Conservation (phyloP, 352 stramenopile genomes). For the Phytophthora hibernalis region DNA sequence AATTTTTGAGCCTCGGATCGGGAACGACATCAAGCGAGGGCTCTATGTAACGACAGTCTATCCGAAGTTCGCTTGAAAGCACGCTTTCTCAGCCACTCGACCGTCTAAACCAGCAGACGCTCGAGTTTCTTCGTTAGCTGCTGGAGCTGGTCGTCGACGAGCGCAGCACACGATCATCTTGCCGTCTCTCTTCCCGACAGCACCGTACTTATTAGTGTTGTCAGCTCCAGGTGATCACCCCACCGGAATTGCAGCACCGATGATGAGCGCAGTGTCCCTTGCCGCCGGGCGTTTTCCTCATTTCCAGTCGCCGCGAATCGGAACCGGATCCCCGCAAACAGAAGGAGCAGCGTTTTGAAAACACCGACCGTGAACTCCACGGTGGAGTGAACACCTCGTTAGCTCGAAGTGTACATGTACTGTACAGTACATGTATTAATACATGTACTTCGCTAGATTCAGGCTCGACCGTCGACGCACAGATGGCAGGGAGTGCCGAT, state of each 20-base stretch:
- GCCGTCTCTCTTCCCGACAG: slow-evolving; percentile 32
- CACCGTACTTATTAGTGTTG: slow-evolving; percentile 15
- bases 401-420: slow-evolving; percentile 5
- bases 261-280: slow-evolving; percentile 19
- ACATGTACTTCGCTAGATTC: slow-evolving; percentile 12
- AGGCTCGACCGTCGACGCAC: background rate
- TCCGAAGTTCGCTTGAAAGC: slow-evolving; percentile 2
- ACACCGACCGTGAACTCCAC: slow-evolving; percentile 9
- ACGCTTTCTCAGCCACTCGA: slow-evolving; percentile 13
- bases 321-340: slow-evolving; percentile 24
- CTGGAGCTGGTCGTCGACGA: slow-evolving; percentile 13
- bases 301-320: slow-evolving; percentile 20
- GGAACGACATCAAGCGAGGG: slow-evolving; percentile 2
- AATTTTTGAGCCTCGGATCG: slow-evolving; percentile 31
- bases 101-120: slow-evolving; percentile 10
- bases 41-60: background rate
- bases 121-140: slow-evolving; percentile 28
- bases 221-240: slow-evolving; percentile 14
- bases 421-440: background rate
- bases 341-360: slow-evolving; percentile 17
- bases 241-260: background rate
- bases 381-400: slow-evolving; percentile 30
- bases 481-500: slow-evolving; percentile 21
- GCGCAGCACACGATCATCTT: slow-evolving; percentile 10
- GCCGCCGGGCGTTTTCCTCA: slow-evolving; percentile 1